Conservation (phyloP, 345 rosid species). For the Euclidium syriacum region DNA sequence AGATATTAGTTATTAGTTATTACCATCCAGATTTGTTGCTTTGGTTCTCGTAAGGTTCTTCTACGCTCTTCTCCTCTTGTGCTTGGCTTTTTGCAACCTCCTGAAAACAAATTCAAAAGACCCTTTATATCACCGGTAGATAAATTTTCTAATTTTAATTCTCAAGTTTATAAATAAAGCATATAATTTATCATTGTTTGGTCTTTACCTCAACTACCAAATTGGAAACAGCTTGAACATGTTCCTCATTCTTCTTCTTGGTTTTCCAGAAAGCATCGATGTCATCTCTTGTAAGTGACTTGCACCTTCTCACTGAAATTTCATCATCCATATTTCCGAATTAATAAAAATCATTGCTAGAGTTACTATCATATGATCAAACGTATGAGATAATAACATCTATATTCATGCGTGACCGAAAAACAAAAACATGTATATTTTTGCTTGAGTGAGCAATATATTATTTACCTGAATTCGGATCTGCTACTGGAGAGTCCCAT, state of each 20-base stretch:
- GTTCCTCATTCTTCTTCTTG: constrained; percentile 61
- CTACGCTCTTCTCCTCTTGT: not conserved
- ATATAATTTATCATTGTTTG: too few relatives aligned
- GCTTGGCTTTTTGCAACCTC: constrained; percentile 5
- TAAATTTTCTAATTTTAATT: too few relatives aligned
- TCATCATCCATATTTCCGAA: not conserved
- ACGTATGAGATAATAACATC: not conserved
- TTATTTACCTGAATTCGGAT: constrained; percentile 48
- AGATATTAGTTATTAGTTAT: too few relatives aligned
- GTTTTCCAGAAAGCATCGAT: constrained; percentile 72
- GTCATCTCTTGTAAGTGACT: constrained; percentile 65
- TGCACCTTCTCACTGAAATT: constrained; percentile 52
- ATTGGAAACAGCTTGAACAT: constrained; percentile 36
- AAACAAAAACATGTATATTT: not conserved
- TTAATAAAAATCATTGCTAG: not conserved
- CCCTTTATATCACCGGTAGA: too few relatives aligned
- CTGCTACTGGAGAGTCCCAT: constrained; percentile 66
- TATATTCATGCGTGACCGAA: too few relatives aligned
- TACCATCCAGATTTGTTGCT: constrained; percentile 46
- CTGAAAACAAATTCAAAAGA: constrained; percentile 2
- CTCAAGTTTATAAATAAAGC: too few relatives aligned
- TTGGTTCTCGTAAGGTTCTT: constrained; percentile 26
- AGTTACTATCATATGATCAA: not conserved
- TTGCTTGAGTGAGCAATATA: not conserved
- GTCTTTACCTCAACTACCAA: constrained; percentile 34